Evolutionary conservation across 2,329 filamentous ascomycete species (phyloP), one percentile per base, ranked within the genome.

Genomic region (Arachnomyces sp.): DNA sequence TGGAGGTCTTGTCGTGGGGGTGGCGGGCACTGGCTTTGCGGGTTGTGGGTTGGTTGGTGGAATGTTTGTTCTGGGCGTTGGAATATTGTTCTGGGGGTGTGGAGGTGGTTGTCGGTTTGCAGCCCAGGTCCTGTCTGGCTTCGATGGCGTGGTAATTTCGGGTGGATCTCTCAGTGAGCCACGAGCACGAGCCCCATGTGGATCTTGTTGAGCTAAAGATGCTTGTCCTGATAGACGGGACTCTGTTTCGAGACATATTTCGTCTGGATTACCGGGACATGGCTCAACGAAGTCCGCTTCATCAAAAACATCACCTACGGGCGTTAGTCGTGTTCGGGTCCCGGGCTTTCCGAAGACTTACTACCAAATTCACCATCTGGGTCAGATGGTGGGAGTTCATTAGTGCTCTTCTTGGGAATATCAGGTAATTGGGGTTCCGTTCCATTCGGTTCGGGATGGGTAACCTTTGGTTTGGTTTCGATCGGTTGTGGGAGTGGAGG

Each of bases 251-350:
- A 89, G 61, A 21, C 74, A 63, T n/a, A 90, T 72, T 56, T 90
- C 86, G 57, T 92, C 85, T 3, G 84, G 84, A 53, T 88, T 81
- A 14, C 75, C 81, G 18, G 82, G 77, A 46, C 84, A 74, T 7
- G 73, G 66, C 6, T 84, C 80, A 36, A 75, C 79, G 55, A 89
- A 87, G 58, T 88, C 84, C 38, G 77, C 81, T 61, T 86, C 82
- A 52, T 87, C 84, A 55, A 88, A 82, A 44, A 86, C 78, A 72
- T 73, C 63, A 58, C 67, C 67, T 65, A 44, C 36, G 28, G 41
- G 15, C 38, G 31, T 17, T 43, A 25, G 14, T 5, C 15, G 8
- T 13, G 7, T 21, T 16, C 7, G 34, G 11, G 5, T 9, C 9
- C 9, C 21, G 21, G 9, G 9, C 9, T 5, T 25, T 25, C 21